Percentiles rank a stretch among this genome's conserved stretches.
phyloP scores from a whole-genome alignment of 2,329 filamentous ascomycete genomes.

The Paecilomyces formosus region DNA sequence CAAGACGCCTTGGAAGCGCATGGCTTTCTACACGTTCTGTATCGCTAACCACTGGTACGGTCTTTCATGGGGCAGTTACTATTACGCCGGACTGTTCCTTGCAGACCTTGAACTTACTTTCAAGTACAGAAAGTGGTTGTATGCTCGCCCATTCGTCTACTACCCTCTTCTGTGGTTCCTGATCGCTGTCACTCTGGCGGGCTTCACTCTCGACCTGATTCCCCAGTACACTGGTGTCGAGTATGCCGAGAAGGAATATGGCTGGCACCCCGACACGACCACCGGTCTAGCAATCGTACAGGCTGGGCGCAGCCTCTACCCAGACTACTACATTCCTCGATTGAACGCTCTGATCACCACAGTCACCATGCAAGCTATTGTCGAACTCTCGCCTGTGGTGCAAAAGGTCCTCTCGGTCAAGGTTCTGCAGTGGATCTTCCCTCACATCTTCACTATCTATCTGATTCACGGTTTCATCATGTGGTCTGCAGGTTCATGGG shows the following conservation, averaged over 20 bases:
- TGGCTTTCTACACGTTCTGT: slow-evolving; percentile 36
- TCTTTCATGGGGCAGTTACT: slow-evolving; percentile 39
- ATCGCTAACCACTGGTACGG: slow-evolving; percentile 42
- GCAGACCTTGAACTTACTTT: slow-evolving; percentile 41
- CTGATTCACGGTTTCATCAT: slow-evolving; percentile 37
- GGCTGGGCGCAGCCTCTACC: slow-evolving; percentile 29
- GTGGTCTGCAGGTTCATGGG: slow-evolving; percentile 20
- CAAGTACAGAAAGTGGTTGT: slow-evolving; percentile 34
- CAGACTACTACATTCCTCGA: slow-evolving; percentile 37
- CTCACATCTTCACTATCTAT: slow-evolving; percentile 45
- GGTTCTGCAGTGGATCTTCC: slow-evolving; percentile 37
- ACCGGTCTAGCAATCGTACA: slow-evolving; percentile 31
- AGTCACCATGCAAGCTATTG: slow-evolving; percentile 23
- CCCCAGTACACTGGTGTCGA: slow-evolving; percentile 29
- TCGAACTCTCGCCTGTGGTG: slow-evolving; percentile 27
- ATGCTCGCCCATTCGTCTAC: slow-evolving; percentile 24
- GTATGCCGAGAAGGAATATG: slow-evolving; percentile 33
- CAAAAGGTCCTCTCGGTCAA: slow-evolving; percentile 37
- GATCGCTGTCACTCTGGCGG: slow-evolving; percentile 18
- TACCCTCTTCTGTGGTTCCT: slow-evolving; percentile 30
- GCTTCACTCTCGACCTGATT: slow-evolving; percentile 30
- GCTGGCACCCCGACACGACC: slow-evolving; percentile 35
- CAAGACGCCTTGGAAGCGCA: slow-evolving; percentile 40
- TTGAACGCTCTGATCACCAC: slow-evolving; percentile 38
- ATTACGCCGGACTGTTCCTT: slow-evolving; percentile 40